Percentiles rank a stretch among this genome's conserved stretches.
Conservation (phyloP, 2,329 filamentous ascomycete species). For the Botrytis tulipae region DNA sequence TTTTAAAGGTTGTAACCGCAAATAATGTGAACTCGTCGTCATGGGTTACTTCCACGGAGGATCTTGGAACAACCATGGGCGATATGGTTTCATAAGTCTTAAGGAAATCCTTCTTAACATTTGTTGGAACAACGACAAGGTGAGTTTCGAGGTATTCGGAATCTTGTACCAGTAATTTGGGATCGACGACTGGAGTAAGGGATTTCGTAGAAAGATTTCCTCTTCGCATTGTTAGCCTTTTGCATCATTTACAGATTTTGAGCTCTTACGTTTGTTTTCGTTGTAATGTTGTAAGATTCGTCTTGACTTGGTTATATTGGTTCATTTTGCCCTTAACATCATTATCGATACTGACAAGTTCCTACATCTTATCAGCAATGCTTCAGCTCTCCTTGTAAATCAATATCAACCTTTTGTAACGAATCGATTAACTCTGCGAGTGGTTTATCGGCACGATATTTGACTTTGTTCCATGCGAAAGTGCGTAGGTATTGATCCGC, state of each 20-base stretch:
- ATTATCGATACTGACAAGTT: conserved; percentile 88
- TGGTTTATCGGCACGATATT: conserved; percentile 90
- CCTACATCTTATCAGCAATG: conserved; percentile 49
- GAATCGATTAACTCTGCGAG: conserved; percentile 83
- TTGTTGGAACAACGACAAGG: conserved; percentile 81
- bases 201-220: conserved; percentile 95
- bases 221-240: conserved; percentile 44
- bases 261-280: conserved; percentile 76
- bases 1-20: conserved; percentile 91
- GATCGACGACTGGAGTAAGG: conserved; percentile 83
- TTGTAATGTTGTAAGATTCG: conserved; percentile 75
- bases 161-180: conserved; percentile 75
- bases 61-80: conserved; percentile 92
- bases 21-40: conserved; percentile 91
- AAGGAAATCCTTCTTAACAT: conserved; percentile 81
- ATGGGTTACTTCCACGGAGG: conserved; percentile 72
- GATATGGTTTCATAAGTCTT: conserved; percentile 84
- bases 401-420: conserved; percentile 70
- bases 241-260: not conserved
- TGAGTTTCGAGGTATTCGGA: conserved; percentile 98
- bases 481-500: conserved; percentile 87
- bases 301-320: conserved; percentile 91
- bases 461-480: conserved; percentile 97
- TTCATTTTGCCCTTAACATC: conserved; percentile 93
- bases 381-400: not conserved